Conservation (phyloP, 768 basidiomycete genomes). For the Lyophyllum semitale region DNA sequence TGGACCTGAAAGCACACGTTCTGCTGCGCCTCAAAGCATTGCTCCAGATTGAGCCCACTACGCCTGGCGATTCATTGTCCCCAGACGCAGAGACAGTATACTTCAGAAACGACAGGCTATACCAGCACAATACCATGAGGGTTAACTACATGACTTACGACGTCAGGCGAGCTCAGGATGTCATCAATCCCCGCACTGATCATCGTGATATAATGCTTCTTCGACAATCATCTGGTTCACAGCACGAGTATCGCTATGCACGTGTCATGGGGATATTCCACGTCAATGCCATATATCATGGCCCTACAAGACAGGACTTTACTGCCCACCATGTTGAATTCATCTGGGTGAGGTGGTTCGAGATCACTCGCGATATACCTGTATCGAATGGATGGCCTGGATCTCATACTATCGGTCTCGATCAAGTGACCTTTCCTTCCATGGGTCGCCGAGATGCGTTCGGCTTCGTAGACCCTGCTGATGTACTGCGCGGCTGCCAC, state of each 20-base stretch:
- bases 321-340: slow-evolving; percentile 6
- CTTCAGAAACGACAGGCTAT: too few species aligned
- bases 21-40: background rate
- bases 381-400: background rate
- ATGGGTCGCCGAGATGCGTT: slow-evolving; percentile 13
- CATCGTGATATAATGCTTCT: too few species aligned
- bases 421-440: slow-evolving; percentile 11
- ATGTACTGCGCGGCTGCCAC: slow-evolving; percentile 18
- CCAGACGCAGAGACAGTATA: background rate
- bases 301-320: background rate
- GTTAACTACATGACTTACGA: slow-evolving; percentile 2
- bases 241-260: slow-evolving; percentile 16
- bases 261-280: slow-evolving; percentile 21
- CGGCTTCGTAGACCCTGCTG: slow-evolving; percentile 21
- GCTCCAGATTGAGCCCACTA: background rate
- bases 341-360: slow-evolving; percentile 18
- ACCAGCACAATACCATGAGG: background rate
- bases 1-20: background rate
- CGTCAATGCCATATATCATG: slow-evolving; percentile 10
- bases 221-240: too few species aligned
- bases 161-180: too few species aligned
- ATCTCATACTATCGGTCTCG: background rate
- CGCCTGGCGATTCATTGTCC: background rate
- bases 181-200: too few species aligned
- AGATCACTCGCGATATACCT: too few species aligned